These are phyloP conservation scores for Lepidium africanum DNA, from an alignment of 345 rosid species.

Conservation along the genomic window DNA sequence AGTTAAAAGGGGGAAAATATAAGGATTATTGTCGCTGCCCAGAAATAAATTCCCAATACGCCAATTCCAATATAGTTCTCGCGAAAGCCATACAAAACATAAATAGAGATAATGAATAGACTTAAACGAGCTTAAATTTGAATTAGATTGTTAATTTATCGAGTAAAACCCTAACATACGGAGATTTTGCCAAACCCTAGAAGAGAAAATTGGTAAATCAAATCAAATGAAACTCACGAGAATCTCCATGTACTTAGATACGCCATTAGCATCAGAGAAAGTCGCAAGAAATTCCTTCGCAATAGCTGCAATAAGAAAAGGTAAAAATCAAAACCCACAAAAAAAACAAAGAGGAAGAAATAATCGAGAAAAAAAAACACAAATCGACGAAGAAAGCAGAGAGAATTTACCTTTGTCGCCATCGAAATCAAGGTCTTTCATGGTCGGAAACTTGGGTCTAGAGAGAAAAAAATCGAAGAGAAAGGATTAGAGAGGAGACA, in stretches of 20 bases:
- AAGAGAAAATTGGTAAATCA: not conserved
- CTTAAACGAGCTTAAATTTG: not conserved
- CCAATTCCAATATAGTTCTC: not conserved
- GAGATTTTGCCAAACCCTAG: constrained; percentile 12
- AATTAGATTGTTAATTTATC: not conserved
- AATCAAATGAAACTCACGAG: constrained; percentile 49
- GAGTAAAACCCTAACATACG: constrained; percentile 5
- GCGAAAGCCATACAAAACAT: not conserved
- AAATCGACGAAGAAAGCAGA: not conserved
- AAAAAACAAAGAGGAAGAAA: not conserved
- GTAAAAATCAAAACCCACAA: not conserved
- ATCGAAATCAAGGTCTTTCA: constrained; percentile 53
- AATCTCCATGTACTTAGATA: constrained; percentile 69
- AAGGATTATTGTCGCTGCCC: not conserved
- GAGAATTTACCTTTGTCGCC: constrained; percentile 52
- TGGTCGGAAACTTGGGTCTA: constrained; percentile 23
- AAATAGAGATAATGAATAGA: not conserved
- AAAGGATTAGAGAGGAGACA: constrained; percentile 21
- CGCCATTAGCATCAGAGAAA: constrained; percentile 61
- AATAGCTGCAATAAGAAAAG: constrained; percentile 25
- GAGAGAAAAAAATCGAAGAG: not conserved
- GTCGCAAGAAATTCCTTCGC: constrained; percentile 78
- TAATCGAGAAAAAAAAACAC: not conserved
- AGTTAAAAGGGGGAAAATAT: not conserved
- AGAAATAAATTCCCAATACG: not conserved